These are phyloP conservation scores for Cyberlindnera subsufficiens DNA, from an alignment of 805 yeast species.

Conservation along the genomic window DNA sequence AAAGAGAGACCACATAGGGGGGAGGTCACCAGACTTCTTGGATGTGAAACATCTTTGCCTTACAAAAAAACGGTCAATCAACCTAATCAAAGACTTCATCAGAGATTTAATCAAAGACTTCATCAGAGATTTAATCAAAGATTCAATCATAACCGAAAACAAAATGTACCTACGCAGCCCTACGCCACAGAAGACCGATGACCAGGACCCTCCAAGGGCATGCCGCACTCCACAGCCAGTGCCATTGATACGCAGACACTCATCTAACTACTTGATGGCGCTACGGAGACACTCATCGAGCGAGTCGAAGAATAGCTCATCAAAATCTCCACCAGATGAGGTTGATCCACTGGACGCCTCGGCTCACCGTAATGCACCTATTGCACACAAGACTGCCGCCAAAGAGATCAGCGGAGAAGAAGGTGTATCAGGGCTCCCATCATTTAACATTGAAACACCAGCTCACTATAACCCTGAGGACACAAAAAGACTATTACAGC, in stretches of 20 bases:
- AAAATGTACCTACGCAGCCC: background rate
- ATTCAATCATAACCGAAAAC: too few species aligned
- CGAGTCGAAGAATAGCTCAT: background rate
- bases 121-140: too few species aligned
- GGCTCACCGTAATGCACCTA: background rate
- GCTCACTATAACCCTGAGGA: conserved; percentile 1
- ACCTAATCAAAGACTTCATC: too few species aligned
- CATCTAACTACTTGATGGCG: conserved; percentile 7
- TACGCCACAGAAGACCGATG: background rate
- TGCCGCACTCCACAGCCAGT: conserved; percentile 8
- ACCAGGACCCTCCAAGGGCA: conserved; percentile 4
- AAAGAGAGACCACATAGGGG: too few species aligned
- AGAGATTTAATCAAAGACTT: too few species aligned
- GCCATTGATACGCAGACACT: conserved; percentile 4
- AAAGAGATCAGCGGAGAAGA: too few species aligned
- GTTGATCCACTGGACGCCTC: too few species aligned
- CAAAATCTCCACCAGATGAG: too few species aligned
- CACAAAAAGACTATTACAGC: conserved; percentile 4
- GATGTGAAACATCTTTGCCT: too few species aligned
- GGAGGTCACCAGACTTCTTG: too few species aligned
- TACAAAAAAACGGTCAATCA: too few species aligned
- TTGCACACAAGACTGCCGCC: background rate
- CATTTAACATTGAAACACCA: background rate
- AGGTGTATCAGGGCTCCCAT: too few species aligned
- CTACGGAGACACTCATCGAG: background rate